Evolutionary conservation across 768 basidiomycete species (phyloP), one percentile per base, ranked within the genome.

Genomic region (Collybia sordida): DNA sequence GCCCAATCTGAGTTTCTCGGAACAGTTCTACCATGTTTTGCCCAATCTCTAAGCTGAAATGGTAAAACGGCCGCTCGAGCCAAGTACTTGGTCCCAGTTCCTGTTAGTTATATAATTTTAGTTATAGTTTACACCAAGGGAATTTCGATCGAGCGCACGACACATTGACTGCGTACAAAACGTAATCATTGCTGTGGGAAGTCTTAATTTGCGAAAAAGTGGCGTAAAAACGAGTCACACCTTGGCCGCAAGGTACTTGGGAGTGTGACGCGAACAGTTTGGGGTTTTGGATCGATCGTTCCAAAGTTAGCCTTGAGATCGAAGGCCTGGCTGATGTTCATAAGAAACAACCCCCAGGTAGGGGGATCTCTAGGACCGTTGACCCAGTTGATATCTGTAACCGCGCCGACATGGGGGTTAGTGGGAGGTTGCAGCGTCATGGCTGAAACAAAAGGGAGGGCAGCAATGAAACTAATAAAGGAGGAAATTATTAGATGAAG

Each of bases 11-110:
- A 27, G 27, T 11, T 11, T 27, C 27, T 5, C 11, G 27, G 27
- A 27, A 27, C 31, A 31, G 31, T 11, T 5, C 5, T 1, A 28
- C n/a, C 14, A 4, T n/a, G 3, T 3, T 46, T 21, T 22, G 59
- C 61, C 51, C 59, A 61, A 25, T 60, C 53, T 14, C 63, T 59
- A 49, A 5, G 44, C 8, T 8, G 45, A 42, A 24, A 55, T 55
- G 8, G 35, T 35, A 21, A 58, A 53, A 2, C 47, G 42, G 3
- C 51, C 56, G 35, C 53, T 55, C 1, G 56, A 58, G 14, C 50
- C 56, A 12, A 47, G 28, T 22, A 54, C 47, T 28, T 19, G 25
- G 31, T 55, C 53, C 56, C 42, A 52, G 44, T 55, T 55, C 5
- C 52, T 57, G 36, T 5, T 15, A 12, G 21, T 21, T 6, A 51